These are phyloP conservation scores for Cercospora sp. DNA, from an alignment of 2,329 filamentous ascomycete genomes.

Conservation along the genomic window DNA sequence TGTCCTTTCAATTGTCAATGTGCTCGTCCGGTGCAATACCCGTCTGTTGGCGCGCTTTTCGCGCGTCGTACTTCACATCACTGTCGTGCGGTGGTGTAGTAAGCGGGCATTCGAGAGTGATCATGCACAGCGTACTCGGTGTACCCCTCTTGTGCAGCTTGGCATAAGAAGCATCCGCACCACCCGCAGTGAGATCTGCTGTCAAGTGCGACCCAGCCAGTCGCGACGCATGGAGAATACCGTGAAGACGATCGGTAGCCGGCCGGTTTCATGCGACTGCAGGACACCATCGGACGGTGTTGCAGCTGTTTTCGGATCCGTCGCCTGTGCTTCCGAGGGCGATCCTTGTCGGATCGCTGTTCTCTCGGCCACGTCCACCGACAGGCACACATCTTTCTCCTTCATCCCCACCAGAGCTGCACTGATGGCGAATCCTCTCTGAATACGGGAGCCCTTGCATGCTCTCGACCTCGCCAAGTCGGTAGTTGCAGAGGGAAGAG, in stretches of 20 bases:
- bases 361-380: neutral
- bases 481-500: neutral
- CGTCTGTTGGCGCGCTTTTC: neutral
- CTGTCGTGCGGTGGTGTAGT: neutral
- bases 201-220: neutral
- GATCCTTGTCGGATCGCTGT: neutral
- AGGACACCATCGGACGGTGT: neutral
- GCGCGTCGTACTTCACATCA: neutral
- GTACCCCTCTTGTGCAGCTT: neutral
- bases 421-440: neutral
- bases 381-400: neutral
- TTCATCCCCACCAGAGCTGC: neutral
- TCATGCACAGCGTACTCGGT: neutral
- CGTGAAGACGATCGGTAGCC: constrained; percentile 2
- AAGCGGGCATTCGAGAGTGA: neutral
- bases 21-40: neutral
- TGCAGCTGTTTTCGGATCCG: constrained; percentile 3
- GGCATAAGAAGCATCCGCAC: neutral
- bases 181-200: neutral
- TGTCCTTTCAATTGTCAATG: neutral
- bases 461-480: neutral
- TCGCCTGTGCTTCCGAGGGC: constrained; percentile 4
- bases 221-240: neutral
- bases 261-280: neutral
- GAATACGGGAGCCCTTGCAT: neutral